These are phyloP conservation scores for Candida vaughaniae DNA, from an alignment of 805 yeast species.

Conservation along the genomic window DNA sequence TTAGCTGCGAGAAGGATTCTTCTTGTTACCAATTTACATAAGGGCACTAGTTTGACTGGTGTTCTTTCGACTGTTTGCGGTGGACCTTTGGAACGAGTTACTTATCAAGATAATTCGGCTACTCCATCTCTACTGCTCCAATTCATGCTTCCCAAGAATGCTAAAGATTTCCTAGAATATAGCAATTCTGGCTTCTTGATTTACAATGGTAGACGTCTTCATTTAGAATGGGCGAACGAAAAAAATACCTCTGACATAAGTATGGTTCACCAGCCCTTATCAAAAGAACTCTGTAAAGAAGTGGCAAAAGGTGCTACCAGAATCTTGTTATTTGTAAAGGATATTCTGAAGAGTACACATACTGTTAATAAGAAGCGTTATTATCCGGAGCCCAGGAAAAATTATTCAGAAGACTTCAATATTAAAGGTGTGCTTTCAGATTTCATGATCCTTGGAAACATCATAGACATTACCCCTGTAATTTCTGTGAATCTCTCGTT, in stretches of 20 bases:
- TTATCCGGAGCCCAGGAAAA: slow-evolving; percentile 40
- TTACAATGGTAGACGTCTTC: slow-evolving; percentile 55
- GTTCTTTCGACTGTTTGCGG: slow-evolving; percentile 60
- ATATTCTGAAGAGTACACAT: neutral
- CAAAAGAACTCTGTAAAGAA: slow-evolving; percentile 26
- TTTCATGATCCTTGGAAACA: slow-evolving; percentile 55
- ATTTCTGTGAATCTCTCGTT: slow-evolving; percentile 64
- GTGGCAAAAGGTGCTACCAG: slow-evolving; percentile 54
- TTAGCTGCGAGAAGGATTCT: no score
- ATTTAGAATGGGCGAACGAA: slow-evolving; percentile 46
- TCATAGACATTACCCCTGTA: slow-evolving; percentile 64
- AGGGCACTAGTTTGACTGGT: slow-evolving; percentile 45
- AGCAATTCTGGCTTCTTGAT: slow-evolving; percentile 51
- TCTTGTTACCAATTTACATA: slow-evolving; percentile 39
- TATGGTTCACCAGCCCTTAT: slow-evolving; percentile 19
- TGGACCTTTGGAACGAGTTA: slow-evolving; percentile 63
- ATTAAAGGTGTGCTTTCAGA: slow-evolving; percentile 46
- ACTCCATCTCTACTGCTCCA: slow-evolving; percentile 40
- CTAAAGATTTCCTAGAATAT: slow-evolving; percentile 51
- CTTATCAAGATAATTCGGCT: slow-evolving; percentile 19
- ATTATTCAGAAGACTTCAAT: slow-evolving; percentile 45
- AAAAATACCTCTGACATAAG: slow-evolving; percentile 22
- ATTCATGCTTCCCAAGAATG: slow-evolving; percentile 54
- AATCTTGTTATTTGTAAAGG: slow-evolving; percentile 42
- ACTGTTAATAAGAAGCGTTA: slow-evolving; percentile 8